Evolutionary conservation across 2,329 filamentous ascomycete genomes (phyloP).

Genomic region (Rhytidhysteron rufulum): DNA sequence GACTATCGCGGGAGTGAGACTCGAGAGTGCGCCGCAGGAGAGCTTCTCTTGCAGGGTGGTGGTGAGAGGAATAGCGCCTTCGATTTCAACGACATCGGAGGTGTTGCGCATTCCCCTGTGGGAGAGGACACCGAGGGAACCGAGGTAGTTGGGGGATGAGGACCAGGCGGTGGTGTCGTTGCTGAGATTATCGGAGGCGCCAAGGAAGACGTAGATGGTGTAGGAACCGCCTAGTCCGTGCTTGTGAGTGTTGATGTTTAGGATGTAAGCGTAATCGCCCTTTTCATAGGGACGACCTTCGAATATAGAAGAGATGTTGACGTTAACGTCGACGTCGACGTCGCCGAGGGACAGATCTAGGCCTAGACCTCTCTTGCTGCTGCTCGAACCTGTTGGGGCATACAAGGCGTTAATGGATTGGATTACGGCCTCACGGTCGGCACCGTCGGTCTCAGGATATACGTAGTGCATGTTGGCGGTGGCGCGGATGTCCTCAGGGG

Average conservation of each 20-base stretch:
- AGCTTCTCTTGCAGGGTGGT: constrained; percentile 31
- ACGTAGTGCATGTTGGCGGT: constrained; percentile 41
- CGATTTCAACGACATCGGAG: constrained; percentile 24
- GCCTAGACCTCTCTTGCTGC: no score
- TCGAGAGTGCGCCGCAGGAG: constrained; percentile 24
- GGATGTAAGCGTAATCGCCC: constrained; percentile 33
- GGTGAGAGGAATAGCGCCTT: constrained; percentile 31
- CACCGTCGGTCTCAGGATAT: constrained; percentile 32
- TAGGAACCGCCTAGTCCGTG: constrained; percentile 33
- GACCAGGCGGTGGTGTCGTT: constrained; percentile 22
- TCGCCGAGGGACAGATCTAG: no score
- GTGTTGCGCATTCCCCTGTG: constrained; percentile 21
- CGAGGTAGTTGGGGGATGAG: constrained; percentile 21
- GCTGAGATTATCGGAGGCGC: constrained; percentile 16
- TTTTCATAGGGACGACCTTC: constrained; percentile 28
- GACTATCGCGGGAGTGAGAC: constrained; percentile 27
- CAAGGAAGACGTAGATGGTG: constrained; percentile 33
- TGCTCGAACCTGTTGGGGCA: constrained; percentile 37
- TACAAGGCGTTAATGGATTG: constrained; percentile 28
- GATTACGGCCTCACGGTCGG: constrained; percentile 18
- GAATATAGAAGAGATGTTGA: no score
- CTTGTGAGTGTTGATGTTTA: constrained; percentile 30
- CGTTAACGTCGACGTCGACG: no score
- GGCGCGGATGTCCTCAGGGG: constrained; percentile 25
- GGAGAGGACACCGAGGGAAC: constrained; percentile 29